Conservation (phyloP, 495 filamentous ascomycete species). For the Penicillium lagena region DNA sequence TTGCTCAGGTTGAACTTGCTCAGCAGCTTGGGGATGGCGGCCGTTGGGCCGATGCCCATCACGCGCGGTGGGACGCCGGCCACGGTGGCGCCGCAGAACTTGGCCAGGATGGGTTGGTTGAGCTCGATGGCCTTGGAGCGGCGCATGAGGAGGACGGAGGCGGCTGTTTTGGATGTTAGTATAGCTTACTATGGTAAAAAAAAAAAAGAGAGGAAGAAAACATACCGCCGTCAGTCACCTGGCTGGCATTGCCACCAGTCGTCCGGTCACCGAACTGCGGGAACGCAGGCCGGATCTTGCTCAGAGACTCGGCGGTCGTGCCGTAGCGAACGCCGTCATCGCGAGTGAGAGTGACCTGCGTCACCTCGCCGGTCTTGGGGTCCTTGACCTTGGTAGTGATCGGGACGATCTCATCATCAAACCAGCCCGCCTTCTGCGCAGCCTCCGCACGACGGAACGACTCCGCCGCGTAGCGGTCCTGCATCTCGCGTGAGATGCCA, state of each 20-base stretch:
- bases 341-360: conserved; percentile 67
- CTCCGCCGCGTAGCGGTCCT: conserved; percentile 83
- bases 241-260: conserved; percentile 92
- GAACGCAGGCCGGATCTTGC: conserved; percentile 89
- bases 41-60: conserved; percentile 94
- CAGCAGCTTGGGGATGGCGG: conserved; percentile 92
- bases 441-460: conserved; percentile 78
- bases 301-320: conserved; percentile 74
- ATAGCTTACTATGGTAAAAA: background rate
- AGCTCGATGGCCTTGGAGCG: conserved; percentile 81
- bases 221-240: conserved; percentile 84
- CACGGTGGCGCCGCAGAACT: conserved; percentile 88
- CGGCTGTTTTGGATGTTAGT: conserved; percentile 43
- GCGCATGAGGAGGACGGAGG: conserved; percentile 89
- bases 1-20: conserved; percentile 71
- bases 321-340: conserved; percentile 89
- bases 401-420: conserved; percentile 91
- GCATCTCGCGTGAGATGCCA: conserved; percentile 66
- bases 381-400: conserved; percentile 77
- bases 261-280: conserved; percentile 78
- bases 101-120: conserved; percentile 86
- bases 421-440: conserved; percentile 89
- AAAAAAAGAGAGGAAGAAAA: background rate
- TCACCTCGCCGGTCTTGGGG: conserved; percentile 68
- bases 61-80: conserved; percentile 85